Conservation (phyloP, 2,329 filamentous ascomycete species). For the Apiospora pterosperma region DNA sequence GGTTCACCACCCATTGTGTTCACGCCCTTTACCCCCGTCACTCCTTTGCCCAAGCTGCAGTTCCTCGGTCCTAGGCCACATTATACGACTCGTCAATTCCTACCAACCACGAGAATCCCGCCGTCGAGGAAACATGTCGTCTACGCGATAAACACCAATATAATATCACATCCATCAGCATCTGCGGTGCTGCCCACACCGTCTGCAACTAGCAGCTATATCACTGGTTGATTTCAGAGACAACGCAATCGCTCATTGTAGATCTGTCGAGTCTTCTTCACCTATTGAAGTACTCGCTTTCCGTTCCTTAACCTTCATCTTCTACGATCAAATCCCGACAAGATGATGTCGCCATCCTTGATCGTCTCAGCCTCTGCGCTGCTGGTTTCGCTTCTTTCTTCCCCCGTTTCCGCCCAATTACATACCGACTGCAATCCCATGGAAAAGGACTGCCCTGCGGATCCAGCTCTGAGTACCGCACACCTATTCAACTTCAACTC, state of each 20-base stretch:
- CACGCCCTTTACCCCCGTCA: background rate
- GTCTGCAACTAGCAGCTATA: background rate
- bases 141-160: background rate
- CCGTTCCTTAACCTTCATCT: background rate
- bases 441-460: conserved; percentile 64
- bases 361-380: conserved; percentile 34
- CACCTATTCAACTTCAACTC: conserved; percentile 63
- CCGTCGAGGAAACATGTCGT: background rate
- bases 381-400: conserved; percentile 36
- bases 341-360: conserved; percentile 13
- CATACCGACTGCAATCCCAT: conserved; percentile 75
- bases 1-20: conserved; percentile 1
- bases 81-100: background rate
- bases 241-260: background rate
- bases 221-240: background rate
- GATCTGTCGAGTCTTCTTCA: background rate
- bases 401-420: conserved; percentile 66
- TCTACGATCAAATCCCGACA: background rate
- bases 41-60: background rate
- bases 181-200: background rate
- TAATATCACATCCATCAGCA: background rate
- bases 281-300: background rate
- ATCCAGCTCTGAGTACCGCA: conserved; percentile 66
- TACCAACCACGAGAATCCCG: background rate
- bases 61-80: background rate